These are phyloP conservation scores for Termitomyces sp. DNA, from an alignment of 768 basidiomycete species.

Conservation along the genomic window DNA sequence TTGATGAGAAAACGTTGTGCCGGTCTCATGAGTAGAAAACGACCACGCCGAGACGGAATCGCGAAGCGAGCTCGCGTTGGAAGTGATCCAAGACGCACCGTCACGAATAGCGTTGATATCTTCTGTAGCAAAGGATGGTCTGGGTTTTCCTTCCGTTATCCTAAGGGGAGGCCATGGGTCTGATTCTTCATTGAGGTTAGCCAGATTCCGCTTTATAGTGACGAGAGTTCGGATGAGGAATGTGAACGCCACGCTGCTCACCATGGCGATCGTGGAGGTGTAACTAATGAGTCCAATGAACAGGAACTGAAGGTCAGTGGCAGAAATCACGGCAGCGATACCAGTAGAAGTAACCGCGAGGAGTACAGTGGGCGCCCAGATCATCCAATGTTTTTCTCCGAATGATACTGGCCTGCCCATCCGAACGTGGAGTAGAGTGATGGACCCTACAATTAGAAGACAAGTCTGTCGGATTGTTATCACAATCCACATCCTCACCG, in stretches of 20 bases:
- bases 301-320: constrained; percentile 46
- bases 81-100: constrained; percentile 81
- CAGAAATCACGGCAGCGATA: constrained; percentile 55
- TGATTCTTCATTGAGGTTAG: constrained; percentile 44
- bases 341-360: constrained; percentile 55
- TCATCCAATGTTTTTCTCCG: constrained; percentile 67
- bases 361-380: constrained; percentile 63
- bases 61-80: constrained; percentile 51
- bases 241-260: constrained; percentile 53
- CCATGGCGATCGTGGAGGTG: constrained; percentile 44
- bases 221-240: constrained; percentile 61
- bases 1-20: constrained; percentile 32
- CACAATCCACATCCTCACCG: constrained; percentile 66
- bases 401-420: constrained; percentile 68
- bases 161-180: constrained; percentile 62
- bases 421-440: constrained; percentile 69
- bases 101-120: constrained; percentile 73
- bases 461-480: constrained; percentile 67
- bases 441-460: constrained; percentile 53
- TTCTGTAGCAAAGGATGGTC: constrained; percentile 66
- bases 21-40: constrained; percentile 64
- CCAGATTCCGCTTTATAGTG: constrained; percentile 62
- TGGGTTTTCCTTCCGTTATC: constrained; percentile 47
- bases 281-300: constrained; percentile 63
- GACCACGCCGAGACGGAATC: constrained; percentile 69